Base-by-base conservation (phyloP, 306 rosid genomes). In the Malus fusca region DNA sequence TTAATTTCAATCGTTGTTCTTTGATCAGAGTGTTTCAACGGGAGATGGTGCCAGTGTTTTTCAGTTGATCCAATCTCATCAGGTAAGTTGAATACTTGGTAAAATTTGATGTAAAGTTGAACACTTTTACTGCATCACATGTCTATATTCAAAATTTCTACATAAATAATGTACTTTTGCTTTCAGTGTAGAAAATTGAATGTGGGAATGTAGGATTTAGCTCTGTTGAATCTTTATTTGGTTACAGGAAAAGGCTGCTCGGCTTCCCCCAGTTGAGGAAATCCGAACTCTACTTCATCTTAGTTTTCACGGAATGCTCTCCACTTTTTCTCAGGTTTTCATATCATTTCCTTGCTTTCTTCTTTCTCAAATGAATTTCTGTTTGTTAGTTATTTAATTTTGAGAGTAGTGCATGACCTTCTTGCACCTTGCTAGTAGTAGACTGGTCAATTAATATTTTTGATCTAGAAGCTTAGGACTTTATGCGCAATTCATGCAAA, bases 211-310 rank as follows among this genome's bases (percentile, higher is more conserved):
- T 59, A 25, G 37, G 4, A 37, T 72, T 51, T 53, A 56, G 13
- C 10, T 70, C 65, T n/a, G 26, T 44, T 72, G 51, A 13, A 35
- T 18, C 44, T 48, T 55, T 78, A 51, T 43, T 53, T 67, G 66
- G 8, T 62, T 82, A 22, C 79, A 93, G 98, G 96, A 90, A 77
- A 92, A 92, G 74, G 98, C 97, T 66, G 85, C 88, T 75, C 88
- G 93, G 76, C 90, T 95, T 77, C 76, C 90, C 25, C 91, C 93
- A 8, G 52, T 82, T 66, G 96, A 90, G 79, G 93, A 90, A 80
- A 79, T 90, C 84, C 91, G 98, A 68, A 92, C 97, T 65, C 70
- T 88, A 55, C 86, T 95, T 75, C 90, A 89, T 78, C 75, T 79
- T 31, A 90, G 86, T 59, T 79, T 88, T 30, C 97, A 97, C 2